Conservation (phyloP, 2,329 filamentous ascomycete species). For the Cladosporium cucumerinum region DNA sequence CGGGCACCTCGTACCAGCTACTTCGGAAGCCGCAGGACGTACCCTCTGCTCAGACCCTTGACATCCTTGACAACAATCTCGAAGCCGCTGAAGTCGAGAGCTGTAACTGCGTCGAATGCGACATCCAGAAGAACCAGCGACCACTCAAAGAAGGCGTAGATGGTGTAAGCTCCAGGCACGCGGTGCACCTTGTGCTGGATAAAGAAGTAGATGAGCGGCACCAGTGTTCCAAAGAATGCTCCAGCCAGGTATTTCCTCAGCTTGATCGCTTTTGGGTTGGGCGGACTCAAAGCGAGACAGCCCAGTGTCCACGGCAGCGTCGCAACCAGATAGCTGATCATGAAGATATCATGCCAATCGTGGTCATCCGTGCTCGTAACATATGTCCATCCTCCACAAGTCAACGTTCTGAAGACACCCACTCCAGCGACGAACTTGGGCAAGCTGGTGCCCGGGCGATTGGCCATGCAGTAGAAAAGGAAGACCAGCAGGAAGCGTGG, state of each 20-base stretch:
- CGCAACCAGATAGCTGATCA: conserved; percentile 95
- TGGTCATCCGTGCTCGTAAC: conserved; percentile 98
- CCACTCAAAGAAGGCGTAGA: conserved; percentile 98
- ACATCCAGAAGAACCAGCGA: conserved; percentile 91
- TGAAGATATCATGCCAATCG: conserved; percentile 98
- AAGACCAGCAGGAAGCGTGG: conserved; percentile 88
- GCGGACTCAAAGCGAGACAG: conserved; percentile 81
- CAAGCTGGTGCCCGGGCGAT: conserved; percentile 65
- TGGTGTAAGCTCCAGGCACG: conserved; percentile 92
- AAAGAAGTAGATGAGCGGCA: conserved; percentile 93
- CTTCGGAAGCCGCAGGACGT: conserved; percentile 92
- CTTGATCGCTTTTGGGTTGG: conserved; percentile 76
- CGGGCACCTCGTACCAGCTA: conserved; percentile 59
- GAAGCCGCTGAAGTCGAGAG: conserved; percentile 83
- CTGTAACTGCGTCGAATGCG: conserved; percentile 91
- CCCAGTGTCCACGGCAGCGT: conserved; percentile 94
- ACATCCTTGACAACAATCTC: conserved; percentile 86
- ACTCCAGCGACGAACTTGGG: conserved; percentile 77
- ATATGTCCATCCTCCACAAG: conserved; percentile 97
- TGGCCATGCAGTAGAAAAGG: conserved; percentile 86
- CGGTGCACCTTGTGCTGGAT: conserved; percentile 98
- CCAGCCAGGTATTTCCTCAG: conserved; percentile 82
- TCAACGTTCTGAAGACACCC: conserved; percentile 83
- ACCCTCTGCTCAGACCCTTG: conserved; percentile 92
- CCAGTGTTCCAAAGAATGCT: conserved; percentile 84